These are phyloP conservation scores for Podila epicladia DNA, from an alignment of 192 early-diverging fungal species.

Conservation along the genomic window DNA sequence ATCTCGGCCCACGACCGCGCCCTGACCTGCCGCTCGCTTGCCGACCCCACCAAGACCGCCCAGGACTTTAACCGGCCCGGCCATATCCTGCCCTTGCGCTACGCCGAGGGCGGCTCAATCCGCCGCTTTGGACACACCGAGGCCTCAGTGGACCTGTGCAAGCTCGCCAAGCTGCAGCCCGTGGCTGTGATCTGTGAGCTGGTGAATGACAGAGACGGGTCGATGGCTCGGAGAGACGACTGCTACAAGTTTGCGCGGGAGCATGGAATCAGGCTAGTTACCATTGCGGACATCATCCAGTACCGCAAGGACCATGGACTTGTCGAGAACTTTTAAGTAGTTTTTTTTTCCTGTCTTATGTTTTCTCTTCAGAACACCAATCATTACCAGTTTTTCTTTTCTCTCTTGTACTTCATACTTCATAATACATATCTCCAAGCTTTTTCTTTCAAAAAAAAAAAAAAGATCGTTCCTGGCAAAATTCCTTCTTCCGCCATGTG, in stretches of 20 bases:
- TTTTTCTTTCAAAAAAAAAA: neutral
- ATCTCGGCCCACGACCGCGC: constrained; percentile 95
- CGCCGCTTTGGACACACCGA: constrained; percentile 96
- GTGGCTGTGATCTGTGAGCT: constrained; percentile 96
- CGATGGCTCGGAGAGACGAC: constrained; percentile 95
- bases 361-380: neutral
- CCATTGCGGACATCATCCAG: constrained; percentile 85
- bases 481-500: neutral
- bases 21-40: constrained; percentile 79
- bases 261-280: constrained; percentile 87
- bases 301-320: constrained; percentile 70
- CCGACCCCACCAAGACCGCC: constrained; percentile 73
- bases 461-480: no score
- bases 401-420: neutral
- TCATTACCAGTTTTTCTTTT: no score
- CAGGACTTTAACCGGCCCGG: constrained; percentile 89
- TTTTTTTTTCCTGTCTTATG: neutral
- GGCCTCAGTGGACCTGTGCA: constrained; percentile 88
- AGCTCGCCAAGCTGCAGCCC: constrained; percentile 80
- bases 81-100: constrained; percentile 94
- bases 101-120: constrained; percentile 82
- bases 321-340: constrained; percentile 21
- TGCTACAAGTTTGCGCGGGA: constrained; percentile 85
- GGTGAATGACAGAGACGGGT: constrained; percentile 89
- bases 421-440: neutral